Evolutionary conservation across 345 rosid species (phyloP).

Genomic region (Lenwebbia sp.): DNA sequence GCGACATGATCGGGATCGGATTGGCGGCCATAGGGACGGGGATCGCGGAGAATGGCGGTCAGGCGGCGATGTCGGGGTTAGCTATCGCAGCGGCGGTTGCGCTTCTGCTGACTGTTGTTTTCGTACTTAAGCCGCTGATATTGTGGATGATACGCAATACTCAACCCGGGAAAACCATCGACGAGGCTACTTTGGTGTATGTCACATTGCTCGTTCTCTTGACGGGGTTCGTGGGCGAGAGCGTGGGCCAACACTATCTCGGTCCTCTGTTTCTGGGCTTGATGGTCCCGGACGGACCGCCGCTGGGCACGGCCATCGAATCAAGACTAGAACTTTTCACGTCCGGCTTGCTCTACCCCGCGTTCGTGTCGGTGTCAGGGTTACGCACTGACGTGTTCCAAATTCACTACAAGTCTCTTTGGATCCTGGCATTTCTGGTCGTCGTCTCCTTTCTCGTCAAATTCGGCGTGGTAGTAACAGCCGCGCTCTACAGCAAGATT

Average conservation of each 20-base stretch:
- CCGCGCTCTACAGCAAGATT: constrained; percentile 1
- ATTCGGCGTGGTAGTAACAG: constrained; percentile 6
- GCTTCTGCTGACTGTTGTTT: not conserved
- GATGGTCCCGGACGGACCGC: constrained; percentile 36
- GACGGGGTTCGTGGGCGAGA: not conserved
- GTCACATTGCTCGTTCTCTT: constrained; percentile 6
- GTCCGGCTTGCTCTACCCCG: constrained; percentile 13
- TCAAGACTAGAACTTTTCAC: constrained; percentile 13
- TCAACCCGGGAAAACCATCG: constrained; percentile 9
- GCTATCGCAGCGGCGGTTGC: not conserved
- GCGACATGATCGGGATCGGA: constrained; percentile 2
- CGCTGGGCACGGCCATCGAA: constrained; percentile 26
- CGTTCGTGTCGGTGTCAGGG: constrained; percentile 12
- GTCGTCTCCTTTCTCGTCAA: constrained; percentile 3
- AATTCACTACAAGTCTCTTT: not conserved
- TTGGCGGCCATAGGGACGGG: not conserved
- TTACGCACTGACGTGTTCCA: constrained; percentile 1
- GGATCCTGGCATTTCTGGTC: not conserved
- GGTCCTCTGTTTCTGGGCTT: constrained; percentile 28
- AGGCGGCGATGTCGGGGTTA: not conserved
- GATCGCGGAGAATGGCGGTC: not conserved
- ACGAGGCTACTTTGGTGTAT: not conserved
- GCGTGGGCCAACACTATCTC: constrained; percentile 7
- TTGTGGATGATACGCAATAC: constrained; percentile 11
- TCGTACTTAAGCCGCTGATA: constrained; percentile 14